Conservation (phyloP, 2,329 filamentous ascomycete genomes). For the Parasarocladium wereldwijsianum region DNA sequence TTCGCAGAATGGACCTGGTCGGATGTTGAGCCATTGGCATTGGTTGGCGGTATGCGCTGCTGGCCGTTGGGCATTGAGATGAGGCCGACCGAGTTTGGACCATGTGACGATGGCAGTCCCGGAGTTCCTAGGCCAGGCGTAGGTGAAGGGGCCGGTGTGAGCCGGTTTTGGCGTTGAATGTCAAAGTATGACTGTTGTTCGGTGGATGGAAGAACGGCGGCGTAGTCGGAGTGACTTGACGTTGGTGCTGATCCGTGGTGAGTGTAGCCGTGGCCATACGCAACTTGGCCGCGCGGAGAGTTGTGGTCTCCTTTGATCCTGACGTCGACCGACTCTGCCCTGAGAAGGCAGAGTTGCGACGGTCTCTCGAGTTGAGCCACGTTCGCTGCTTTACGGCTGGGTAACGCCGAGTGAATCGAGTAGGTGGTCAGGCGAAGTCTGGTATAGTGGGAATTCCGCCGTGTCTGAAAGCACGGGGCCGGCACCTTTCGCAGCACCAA, state of each 20-base stretch:
- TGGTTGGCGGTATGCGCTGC: too few relatives aligned
- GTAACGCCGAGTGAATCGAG: conserved; percentile 11
- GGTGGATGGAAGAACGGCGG: conserved; percentile 28
- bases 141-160: conserved; percentile 11
- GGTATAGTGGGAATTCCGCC: conserved; percentile 1
- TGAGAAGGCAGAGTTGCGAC: conserved; percentile 24
- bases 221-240: neutral
- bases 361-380: conserved; percentile 28
- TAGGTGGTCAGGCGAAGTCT: too few relatives aligned
- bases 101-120: conserved; percentile 13
- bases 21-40: too few relatives aligned
- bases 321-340: conserved; percentile 20
- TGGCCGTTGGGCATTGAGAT: too few relatives aligned
- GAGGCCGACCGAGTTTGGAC: conserved; percentile 5
- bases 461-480: conserved; percentile 4
- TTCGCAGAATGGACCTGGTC: conserved; percentile 59
- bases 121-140: conserved; percentile 4
- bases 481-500: too few relatives aligned
- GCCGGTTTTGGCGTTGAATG: conserved; percentile 14
- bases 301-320: conserved; percentile 13
- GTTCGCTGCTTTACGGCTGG: conserved; percentile 15
- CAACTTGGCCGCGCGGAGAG: conserved; percentile 6
- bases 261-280: conserved; percentile 9
- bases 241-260: neutral
- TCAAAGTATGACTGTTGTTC: conserved; percentile 39